These are phyloP conservation scores for Emergomyces africanus DNA, from an alignment of 2,329 filamentous ascomycete genomes.

Conservation along the genomic window DNA sequence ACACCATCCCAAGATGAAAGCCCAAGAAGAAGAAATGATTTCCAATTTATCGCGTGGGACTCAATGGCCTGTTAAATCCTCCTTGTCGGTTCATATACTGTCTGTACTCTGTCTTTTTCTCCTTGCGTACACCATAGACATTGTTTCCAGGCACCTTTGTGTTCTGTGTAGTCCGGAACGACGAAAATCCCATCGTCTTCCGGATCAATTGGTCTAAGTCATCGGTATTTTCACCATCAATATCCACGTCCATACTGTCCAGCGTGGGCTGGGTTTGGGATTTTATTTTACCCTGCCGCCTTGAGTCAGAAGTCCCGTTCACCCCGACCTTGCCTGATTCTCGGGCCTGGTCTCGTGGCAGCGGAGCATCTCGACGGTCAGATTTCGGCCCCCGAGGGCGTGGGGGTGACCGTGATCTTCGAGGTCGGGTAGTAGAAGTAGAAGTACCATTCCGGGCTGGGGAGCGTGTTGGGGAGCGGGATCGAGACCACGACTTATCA, in stretches of 20 bases:
- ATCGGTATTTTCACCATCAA: slow-evolving; percentile 34
- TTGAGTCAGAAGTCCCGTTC: slow-evolving; percentile 16
- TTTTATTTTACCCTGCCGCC: slow-evolving; percentile 14
- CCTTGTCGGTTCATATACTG: slow-evolving; percentile 69
- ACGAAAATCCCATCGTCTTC: slow-evolving; percentile 79
- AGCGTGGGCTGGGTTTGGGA: slow-evolving; percentile 14
- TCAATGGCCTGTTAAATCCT: slow-evolving; percentile 39
- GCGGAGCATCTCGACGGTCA: slow-evolving; percentile 16
- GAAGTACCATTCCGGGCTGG: slow-evolving; percentile 23
- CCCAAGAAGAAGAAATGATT: not conserved
- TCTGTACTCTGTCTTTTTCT: slow-evolving; percentile 87
- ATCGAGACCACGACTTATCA: slow-evolving; percentile 16
- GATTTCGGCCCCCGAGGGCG: slow-evolving; percentile 22
- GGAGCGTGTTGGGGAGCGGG: slow-evolving; percentile 20
- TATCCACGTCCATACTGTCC: slow-evolving; percentile 15
- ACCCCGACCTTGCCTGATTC: slow-evolving; percentile 12
- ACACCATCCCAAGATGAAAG: not conserved
- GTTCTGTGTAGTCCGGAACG: slow-evolving; percentile 76
- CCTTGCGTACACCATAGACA: slow-evolving; percentile 68
- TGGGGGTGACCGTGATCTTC: slow-evolving; percentile 11
- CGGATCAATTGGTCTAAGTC: slow-evolving; percentile 62
- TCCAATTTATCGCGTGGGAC: slow-evolving; percentile 26
- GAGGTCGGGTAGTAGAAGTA: not conserved
- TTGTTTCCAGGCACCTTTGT: slow-evolving; percentile 83
- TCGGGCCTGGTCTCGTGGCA: slow-evolving; percentile 8